These are phyloP conservation scores for Fusarium staphyleae DNA, from an alignment of 2,329 filamentous ascomycete species.

Conservation along the genomic window DNA sequence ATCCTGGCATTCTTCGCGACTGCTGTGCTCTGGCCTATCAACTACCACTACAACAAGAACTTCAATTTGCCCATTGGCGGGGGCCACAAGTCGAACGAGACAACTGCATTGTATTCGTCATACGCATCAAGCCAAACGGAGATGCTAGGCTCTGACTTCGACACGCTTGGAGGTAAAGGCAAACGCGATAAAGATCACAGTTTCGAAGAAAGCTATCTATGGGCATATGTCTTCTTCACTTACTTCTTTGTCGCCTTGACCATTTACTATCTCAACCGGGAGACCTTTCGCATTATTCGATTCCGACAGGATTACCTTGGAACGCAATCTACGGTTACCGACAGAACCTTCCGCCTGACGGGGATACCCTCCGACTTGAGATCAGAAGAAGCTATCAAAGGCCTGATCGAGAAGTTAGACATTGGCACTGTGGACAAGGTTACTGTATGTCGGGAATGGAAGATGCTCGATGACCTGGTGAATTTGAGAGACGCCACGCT, in stretches of 20 bases:
- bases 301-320: slow-evolving; percentile 91
- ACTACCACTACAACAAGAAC: slow-evolving; percentile 62
- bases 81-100: neutral
- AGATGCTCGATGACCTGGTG: slow-evolving; percentile 77
- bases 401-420: slow-evolving; percentile 84
- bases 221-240: slow-evolving; percentile 94
- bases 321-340: slow-evolving; percentile 92
- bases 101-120: neutral
- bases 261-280: slow-evolving; percentile 80
- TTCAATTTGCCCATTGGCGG: slow-evolving; percentile 1
- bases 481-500: slow-evolving; percentile 70
- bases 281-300: slow-evolving; percentile 85
- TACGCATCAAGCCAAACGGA: slow-evolving; percentile 16
- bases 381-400: slow-evolving; percentile 82
- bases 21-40: slow-evolving; percentile 84
- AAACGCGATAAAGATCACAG: slow-evolving; percentile 47
- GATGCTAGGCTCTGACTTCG: slow-evolving; percentile 23
- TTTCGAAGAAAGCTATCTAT: slow-evolving; percentile 66
- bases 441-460: slow-evolving; percentile 87
- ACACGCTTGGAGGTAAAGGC: slow-evolving; percentile 43
- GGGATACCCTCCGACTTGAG: slow-evolving; percentile 83
- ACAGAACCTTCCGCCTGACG: slow-evolving; percentile 89
- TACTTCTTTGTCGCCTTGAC: slow-evolving; percentile 89
- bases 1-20: slow-evolving; percentile 83
- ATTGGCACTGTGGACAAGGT: slow-evolving; percentile 92